Evolutionary conservation across 371 early-diverging fungal genomes (phyloP).

Genomic region (Batkoa obscura): DNA sequence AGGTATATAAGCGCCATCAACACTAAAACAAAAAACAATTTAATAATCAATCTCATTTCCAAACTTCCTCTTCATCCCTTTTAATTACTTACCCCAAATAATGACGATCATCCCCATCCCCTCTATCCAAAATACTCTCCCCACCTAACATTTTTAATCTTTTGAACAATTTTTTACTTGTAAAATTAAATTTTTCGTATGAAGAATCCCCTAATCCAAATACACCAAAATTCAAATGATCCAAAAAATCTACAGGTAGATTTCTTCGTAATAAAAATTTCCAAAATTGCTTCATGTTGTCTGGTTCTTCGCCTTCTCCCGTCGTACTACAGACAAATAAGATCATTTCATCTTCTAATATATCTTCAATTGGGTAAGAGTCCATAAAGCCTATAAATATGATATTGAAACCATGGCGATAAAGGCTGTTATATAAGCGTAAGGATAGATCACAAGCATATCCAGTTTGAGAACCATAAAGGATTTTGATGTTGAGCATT

Average conservation of each 20-base stretch:
- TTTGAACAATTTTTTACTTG: slow-evolving; percentile 81
- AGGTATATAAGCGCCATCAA: slow-evolving; percentile 71
- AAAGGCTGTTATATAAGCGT: too few relatives aligned
- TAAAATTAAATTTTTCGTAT: slow-evolving; percentile 85
- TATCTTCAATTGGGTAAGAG: too few relatives aligned
- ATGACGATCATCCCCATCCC: slow-evolving; percentile 95
- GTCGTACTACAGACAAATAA: slow-evolving; percentile 84
- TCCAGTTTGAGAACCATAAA: too few relatives aligned
- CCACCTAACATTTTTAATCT: slow-evolving; percentile 83
- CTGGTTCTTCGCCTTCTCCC: slow-evolving; percentile 86
- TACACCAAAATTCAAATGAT: slow-evolving; percentile 52
- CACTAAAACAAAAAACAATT: slow-evolving; percentile 13
- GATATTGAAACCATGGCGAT: too few relatives aligned
- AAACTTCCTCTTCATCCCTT: neutral
- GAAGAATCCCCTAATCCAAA: slow-evolving; percentile 92
- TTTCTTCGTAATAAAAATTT: slow-evolving; percentile 63
- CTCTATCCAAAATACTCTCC: slow-evolving; percentile 38
- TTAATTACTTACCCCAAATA: slow-evolving; percentile 48
- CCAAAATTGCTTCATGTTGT: slow-evolving; percentile 89
- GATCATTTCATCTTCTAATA: too few relatives aligned
- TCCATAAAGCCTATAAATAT: too few relatives aligned
- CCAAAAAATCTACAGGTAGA: slow-evolving; percentile 40
- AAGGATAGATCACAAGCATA: too few relatives aligned
- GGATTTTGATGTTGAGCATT: too few relatives aligned
- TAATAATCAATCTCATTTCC: neutral